Base-by-base conservation (phyloP, 1,284 basidiomycete species). In the Marasmius fiardii region DNA sequence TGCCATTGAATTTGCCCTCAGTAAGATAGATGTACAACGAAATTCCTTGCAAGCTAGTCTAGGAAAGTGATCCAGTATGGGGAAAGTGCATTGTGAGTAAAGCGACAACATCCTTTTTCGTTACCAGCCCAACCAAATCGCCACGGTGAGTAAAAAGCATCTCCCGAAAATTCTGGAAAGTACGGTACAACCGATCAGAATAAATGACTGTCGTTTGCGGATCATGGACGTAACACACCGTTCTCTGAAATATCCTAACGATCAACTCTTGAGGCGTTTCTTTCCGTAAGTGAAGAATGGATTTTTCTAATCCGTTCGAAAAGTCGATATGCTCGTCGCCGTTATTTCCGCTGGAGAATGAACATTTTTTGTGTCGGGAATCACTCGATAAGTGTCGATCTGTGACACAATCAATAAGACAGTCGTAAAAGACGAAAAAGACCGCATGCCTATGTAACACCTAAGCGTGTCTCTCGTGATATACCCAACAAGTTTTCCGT, bases 211-310 rank as follows among this genome's bases (percentile, higher is more conserved):
- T n/a, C n/a, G n/a, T n/a, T n/a, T n/a, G n/a, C n/a, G n/a, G n/a
- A n/a, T n/a, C n/a, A n/a, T n/a, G n/a, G n/a, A n/a, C n/a, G n/a
- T n/a, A 21, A 67, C 79, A 50, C 55, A 85, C 86, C 67, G 89
- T 69, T 70, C 83, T 86, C 67, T 88, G 86, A 71, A 89, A 88
- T 78, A 86, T 85, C 63, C 74, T 80, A 31, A 88, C 83, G 8
- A 89, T 83, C 16, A 86, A 70, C 62, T 89, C 85, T 61, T 85
- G 77, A 3, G 87, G 85, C 16, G 86, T 80, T 59, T 86, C 83
- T 63, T 83, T 81, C 43, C 84, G 75, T 54, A 90, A 73, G 57
- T 86, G 82, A 55, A 88, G 73, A 2, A 83, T 73, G 0, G 83
- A 76, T 55, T 80, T 78, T 63, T 88, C 85, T 3, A 87, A 68